Conservation (phyloP, 768 basidiomycete species). For the Leccinum variicolor region DNA sequence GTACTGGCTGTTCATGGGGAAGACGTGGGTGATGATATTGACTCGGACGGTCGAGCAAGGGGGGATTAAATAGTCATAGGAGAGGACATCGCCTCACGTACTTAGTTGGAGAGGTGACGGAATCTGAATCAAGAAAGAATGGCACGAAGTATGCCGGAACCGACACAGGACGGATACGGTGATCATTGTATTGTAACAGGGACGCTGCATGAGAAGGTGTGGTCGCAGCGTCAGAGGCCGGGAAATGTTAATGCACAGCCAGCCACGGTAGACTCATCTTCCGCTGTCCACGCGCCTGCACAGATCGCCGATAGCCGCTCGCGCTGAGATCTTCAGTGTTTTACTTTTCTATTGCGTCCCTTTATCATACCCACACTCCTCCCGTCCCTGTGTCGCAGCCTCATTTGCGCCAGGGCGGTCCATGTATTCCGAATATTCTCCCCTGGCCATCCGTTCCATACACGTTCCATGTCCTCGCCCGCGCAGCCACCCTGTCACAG, state of each 20-base stretch:
- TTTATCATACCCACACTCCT: not conserved
- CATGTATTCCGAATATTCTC: not conserved
- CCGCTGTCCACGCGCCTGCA: constrained; percentile 7
- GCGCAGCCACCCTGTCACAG: not conserved
- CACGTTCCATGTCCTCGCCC: not conserved
- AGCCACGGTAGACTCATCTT: not conserved
- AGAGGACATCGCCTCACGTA: constrained; percentile 26
- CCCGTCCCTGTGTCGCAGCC: not conserved
- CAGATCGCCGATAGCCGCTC: constrained; percentile 4
- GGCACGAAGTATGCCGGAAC: constrained; percentile 23
- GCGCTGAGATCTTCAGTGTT: not conserved
- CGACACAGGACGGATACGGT: constrained; percentile 25
- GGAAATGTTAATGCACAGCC: constrained; percentile 14
- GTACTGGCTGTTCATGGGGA: constrained; percentile 28
- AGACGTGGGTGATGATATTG: not conserved
- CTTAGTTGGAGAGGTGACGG: constrained; percentile 13
- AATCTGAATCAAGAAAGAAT: constrained; percentile 20
- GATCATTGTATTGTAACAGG: constrained; percentile 14
- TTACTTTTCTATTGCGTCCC: not conserved
- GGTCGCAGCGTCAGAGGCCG: constrained; percentile 11
- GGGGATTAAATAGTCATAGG: constrained; percentile 26
- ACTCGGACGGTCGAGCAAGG: not conserved
- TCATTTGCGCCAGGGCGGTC: constrained; percentile 11
- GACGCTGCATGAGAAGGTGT: constrained; percentile 14
- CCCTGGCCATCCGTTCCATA: not conserved